A percentile compares a stretch with the other conserved stretches of the same genome.
Evolutionary conservation across 1,284 basidiomycete species (phyloP).

Genomic region (Puccinia novopanici): DNA sequence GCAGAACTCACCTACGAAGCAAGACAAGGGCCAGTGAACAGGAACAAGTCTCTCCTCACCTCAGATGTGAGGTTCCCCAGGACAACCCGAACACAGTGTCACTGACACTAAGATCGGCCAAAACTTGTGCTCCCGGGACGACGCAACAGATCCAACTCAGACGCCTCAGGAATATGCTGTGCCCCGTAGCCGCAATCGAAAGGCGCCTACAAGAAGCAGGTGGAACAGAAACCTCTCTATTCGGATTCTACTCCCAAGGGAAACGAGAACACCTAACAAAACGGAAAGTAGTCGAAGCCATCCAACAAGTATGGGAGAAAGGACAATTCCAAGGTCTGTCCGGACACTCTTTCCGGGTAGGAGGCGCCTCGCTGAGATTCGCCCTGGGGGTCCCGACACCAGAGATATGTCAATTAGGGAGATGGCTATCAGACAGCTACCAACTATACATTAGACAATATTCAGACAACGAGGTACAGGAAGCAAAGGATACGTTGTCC

Average conservation of each 20-base stretch:
- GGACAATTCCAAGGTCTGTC: not conserved
- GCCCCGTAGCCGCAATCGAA: not conserved
- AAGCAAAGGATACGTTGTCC: not conserved
- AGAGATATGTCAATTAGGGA: not conserved
- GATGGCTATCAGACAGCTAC: not conserved
- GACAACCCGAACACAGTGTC: not conserved
- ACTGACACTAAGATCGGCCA: not conserved
- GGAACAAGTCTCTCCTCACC: not conserved
- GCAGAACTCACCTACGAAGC: slow-evolving; percentile 18
- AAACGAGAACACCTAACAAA: not conserved
- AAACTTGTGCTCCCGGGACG: not conserved
- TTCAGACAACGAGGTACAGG: not conserved
- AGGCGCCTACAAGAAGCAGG: not conserved
- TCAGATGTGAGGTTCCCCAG: not conserved
- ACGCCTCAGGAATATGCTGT: not conserved
- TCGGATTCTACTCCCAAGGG: not conserved
- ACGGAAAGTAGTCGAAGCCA: not conserved
- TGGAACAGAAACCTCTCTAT: not conserved
- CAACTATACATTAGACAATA: not conserved
- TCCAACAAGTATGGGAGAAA: not conserved
- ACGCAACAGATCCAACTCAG: not conserved
- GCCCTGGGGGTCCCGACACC: not conserved
- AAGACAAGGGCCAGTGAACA: not conserved
- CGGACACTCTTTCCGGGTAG: not conserved
- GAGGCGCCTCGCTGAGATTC: not conserved